Evolutionary conservation across 371 early-diverging fungal genomes (phyloP).

Genomic region (Capillidium rhysosporum): DNA sequence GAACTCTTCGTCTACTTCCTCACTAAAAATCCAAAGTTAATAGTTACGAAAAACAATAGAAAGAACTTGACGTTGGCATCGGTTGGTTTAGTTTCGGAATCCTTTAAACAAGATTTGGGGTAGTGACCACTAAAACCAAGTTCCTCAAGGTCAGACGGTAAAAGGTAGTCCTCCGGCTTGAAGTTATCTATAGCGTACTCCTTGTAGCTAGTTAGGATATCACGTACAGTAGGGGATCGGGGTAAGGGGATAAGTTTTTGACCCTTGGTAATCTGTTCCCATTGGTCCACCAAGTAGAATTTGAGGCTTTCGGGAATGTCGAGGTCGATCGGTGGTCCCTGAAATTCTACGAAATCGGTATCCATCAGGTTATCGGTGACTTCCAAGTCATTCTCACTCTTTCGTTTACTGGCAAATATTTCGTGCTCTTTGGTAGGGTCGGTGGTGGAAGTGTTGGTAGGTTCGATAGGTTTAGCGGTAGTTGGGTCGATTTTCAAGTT

Average conservation of each 20-base stretch:
- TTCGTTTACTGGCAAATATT: too few species aligned
- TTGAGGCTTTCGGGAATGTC: slow-evolving; percentile 78
- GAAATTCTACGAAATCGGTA: too few species aligned
- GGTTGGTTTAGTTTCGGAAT: too few species aligned
- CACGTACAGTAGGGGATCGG: slow-evolving; percentile 18
- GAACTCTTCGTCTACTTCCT: background rate
- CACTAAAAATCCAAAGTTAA: too few species aligned
- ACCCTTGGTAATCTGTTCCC: slow-evolving; percentile 83
- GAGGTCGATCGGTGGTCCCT: slow-evolving; percentile 28
- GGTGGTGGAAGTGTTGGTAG: background rate
- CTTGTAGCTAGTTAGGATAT: slow-evolving; percentile 47
- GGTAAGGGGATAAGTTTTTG: slow-evolving; percentile 34
- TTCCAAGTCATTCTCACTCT: too few species aligned
- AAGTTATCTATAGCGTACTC: background rate
- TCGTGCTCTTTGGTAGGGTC: background rate
- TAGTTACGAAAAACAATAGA: too few species aligned
- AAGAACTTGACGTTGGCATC: too few species aligned
- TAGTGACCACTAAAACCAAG: too few species aligned
- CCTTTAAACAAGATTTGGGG: too few species aligned
- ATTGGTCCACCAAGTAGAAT: slow-evolving; percentile 73
- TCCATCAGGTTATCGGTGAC: too few species aligned
- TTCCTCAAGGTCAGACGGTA: too few species aligned
- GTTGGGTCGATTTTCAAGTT: too few species aligned
- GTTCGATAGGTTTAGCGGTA: background rate
- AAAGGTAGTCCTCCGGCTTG: background rate